Percentiles rank a stretch among this genome's conserved stretches.
These are phyloP conservation scores for Globisporangium recalcitrans DNA, from an alignment of 352 stramenopile genomes.

Conservation along the genomic window DNA sequence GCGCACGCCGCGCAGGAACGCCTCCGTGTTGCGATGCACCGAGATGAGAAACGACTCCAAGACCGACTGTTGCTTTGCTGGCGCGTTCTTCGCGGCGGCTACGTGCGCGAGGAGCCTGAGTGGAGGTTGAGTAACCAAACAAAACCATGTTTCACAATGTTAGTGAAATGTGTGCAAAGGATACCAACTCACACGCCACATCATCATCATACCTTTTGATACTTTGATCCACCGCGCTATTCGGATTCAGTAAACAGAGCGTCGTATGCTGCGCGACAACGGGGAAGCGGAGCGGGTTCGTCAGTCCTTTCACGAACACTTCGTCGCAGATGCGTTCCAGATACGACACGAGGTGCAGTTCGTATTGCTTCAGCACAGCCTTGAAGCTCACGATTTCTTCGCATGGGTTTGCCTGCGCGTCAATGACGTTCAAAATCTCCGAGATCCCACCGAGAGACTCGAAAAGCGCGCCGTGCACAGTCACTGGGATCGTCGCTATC, in stretches of 20 bases:
- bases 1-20: slow-evolving; percentile 64
- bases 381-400: slow-evolving; percentile 31
- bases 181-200: background rate
- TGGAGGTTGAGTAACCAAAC: background rate
- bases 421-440: slow-evolving; percentile 56
- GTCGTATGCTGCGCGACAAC: slow-evolving; percentile 78
- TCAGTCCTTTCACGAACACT: slow-evolving; percentile 66
- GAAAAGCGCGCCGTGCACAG: slow-evolving; percentile 76
- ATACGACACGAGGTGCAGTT: slow-evolving; percentile 46
- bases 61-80: slow-evolving; percentile 39
- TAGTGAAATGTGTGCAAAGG: background rate
- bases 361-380: slow-evolving; percentile 41
- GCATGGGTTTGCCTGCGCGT: slow-evolving; percentile 22
- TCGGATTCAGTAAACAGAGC: slow-evolving; percentile 70
- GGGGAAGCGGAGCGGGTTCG: slow-evolving; percentile 71
- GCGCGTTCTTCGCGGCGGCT: slow-evolving; percentile 39
- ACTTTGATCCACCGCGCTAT: slow-evolving; percentile 39
- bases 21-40: slow-evolving; percentile 67
- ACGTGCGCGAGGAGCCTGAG: slow-evolving; percentile 51
- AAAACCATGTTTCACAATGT: background rate
- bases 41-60: slow-evolving; percentile 62
- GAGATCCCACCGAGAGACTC: slow-evolving; percentile 73
- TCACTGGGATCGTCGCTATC: slow-evolving; percentile 70
- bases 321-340: slow-evolving; percentile 60
- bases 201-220: slow-evolving; percentile 56